These are phyloP conservation scores for Saksenaea oblongispora DNA, from an alignment of 371 early-diverging fungal genomes.

Conservation along the genomic window DNA sequence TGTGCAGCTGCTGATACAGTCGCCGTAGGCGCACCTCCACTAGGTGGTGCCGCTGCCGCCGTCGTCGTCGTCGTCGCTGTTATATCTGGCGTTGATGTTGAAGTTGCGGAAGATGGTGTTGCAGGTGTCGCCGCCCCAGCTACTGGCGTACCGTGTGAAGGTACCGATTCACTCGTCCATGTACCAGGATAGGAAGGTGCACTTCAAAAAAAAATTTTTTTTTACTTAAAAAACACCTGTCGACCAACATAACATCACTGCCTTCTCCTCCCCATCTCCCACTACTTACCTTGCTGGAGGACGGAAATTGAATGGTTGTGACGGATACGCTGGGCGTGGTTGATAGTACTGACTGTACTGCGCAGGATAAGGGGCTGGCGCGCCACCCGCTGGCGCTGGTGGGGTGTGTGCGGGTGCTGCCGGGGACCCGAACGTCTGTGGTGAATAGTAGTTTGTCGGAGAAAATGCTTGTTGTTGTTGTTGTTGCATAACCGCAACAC, in stretches of 20 bases:
- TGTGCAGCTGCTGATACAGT: constrained; percentile 8
- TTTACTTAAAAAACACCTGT: too few species aligned
- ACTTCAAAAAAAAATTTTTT: constrained; percentile 4
- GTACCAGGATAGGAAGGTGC: constrained; percentile 14
- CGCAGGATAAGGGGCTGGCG: constrained; percentile 19
- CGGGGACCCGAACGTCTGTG: constrained; percentile 26
- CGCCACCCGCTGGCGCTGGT: constrained; percentile 12
- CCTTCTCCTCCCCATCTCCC: too few species aligned
- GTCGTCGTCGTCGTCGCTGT: not conserved
- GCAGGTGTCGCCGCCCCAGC: not conserved
- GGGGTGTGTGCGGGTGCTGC: constrained; percentile 14
- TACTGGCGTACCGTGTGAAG: not conserved
- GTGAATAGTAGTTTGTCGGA: constrained; percentile 8
- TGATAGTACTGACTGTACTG: constrained; percentile 31
- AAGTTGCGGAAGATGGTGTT: constrained; percentile 3
- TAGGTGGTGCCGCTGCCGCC: too few species aligned
- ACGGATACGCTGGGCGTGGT: constrained; percentile 18
- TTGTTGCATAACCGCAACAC: constrained; percentile 7
- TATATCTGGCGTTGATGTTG: constrained; percentile 6
- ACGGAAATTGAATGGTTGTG: constrained; percentile 16
- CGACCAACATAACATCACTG: too few species aligned
- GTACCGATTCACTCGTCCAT: not conserved
- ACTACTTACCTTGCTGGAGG: constrained; percentile 20
- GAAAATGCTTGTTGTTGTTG: constrained; percentile 7
- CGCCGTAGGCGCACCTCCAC: too few species aligned